phyloP scores from a whole-genome alignment of 768 basidiomycete species.

The Scleroderma bovista region DNA sequence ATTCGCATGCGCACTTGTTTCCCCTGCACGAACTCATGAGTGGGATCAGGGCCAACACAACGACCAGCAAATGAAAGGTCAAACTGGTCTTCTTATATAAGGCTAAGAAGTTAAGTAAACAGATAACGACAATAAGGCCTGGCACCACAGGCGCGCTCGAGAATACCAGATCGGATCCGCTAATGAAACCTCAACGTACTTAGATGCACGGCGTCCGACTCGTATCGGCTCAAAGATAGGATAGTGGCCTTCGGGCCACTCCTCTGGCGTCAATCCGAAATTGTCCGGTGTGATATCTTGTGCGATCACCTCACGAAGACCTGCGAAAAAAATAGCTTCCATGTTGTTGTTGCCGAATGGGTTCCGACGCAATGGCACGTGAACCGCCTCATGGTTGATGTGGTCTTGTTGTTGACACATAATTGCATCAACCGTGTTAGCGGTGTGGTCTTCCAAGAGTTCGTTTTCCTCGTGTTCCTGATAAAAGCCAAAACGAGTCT shows the following conservation, averaged over 20 bases:
- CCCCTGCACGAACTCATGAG: neutral
- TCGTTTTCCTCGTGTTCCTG: neutral
- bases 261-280: constrained; percentile 9
- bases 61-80: too few relatives aligned
- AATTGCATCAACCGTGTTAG: neutral
- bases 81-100: neutral
- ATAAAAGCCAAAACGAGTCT: constrained; percentile 7
- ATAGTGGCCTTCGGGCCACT: constrained; percentile 13
- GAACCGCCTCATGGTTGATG: neutral
- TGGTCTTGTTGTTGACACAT: constrained; percentile 5
- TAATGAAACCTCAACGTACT: constrained; percentile 4
- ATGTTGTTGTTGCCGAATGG: constrained; percentile 10
- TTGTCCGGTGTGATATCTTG: constrained; percentile 3
- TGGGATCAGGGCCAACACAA: neutral
- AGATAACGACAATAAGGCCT: constrained; percentile 2
- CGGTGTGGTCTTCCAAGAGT: too few relatives aligned
- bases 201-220: neutral
- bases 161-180: constrained; percentile 7
- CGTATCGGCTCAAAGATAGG: constrained; percentile 7
- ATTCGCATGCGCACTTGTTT: neutral
- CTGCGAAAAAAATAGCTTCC: neutral
- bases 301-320: neutral
- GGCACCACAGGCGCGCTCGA: constrained; percentile 10
- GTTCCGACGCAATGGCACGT: neutral
- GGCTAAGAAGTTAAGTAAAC: neutral